These are phyloP conservation scores for Cornus florida DNA, from an alignment of 148 eudicot species.

Conservation along the genomic window DNA sequence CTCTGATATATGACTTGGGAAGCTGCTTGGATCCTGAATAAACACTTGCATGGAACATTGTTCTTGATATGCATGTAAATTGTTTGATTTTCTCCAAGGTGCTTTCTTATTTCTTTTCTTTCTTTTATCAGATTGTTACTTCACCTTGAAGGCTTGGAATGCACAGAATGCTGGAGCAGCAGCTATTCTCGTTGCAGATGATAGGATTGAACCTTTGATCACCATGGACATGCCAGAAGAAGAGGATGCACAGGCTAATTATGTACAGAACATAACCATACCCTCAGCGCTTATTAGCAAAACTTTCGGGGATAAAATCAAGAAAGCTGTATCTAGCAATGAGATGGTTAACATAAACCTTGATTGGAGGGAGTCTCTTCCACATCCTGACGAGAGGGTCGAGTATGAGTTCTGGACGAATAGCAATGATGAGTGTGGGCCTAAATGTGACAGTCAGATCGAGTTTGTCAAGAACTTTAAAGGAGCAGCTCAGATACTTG, in stretches of 20 bases:
- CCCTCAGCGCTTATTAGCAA: constrained; percentile 90
- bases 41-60: background rate
- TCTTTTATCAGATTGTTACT: constrained; percentile 66
- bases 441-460: constrained; percentile 83
- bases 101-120: constrained; percentile 1
- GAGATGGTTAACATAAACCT: constrained; percentile 75
- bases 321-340: constrained; percentile 53
- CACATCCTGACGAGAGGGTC: constrained; percentile 95
- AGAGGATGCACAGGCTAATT: constrained; percentile 51
- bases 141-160: constrained; percentile 94
- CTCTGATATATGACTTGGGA: background rate
- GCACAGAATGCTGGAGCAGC: constrained; percentile 94
- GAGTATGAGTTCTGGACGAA: constrained; percentile 97
- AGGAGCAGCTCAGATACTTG: constrained; percentile 93
- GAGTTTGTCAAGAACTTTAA: constrained; percentile 74
- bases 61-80: background rate
- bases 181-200: constrained; percentile 82
- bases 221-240: constrained; percentile 96
- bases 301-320: constrained; percentile 70
- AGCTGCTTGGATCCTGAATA: background rate
- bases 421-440: constrained; percentile 94
- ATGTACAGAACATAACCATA: constrained; percentile 71
- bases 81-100: background rate
- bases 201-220: constrained; percentile 74
- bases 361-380: constrained; percentile 96